Evolutionary conservation across 2,329 filamentous ascomycete species (phyloP).

Genomic region (Phialemoniopsis sp.): DNA sequence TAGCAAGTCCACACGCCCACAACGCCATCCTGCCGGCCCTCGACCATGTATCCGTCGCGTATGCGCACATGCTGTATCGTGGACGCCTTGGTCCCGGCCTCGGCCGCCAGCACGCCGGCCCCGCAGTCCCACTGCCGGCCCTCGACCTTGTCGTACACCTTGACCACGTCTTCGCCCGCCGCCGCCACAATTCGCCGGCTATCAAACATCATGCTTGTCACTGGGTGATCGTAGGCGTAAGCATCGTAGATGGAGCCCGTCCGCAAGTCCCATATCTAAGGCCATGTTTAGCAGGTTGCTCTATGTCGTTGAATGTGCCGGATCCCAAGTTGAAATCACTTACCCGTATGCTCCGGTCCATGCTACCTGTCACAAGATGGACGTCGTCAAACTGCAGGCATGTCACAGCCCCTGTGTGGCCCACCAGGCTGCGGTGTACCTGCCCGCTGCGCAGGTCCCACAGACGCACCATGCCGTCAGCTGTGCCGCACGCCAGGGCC

Average conservation of each 20-base stretch:
- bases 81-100: constrained; percentile 54
- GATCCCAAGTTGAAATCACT: constrained; percentile 30
- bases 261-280: constrained; percentile 94
- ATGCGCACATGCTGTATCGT: constrained; percentile 83
- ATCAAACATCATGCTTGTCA: constrained; percentile 98
- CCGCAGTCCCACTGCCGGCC: constrained; percentile 96
- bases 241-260: constrained; percentile 94
- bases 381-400: constrained; percentile 95
- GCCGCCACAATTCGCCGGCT: constrained; percentile 82
- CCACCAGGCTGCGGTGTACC: constrained; percentile 93
- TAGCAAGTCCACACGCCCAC: constrained; percentile 87
- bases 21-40: constrained; percentile 81
- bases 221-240: constrained; percentile 87
- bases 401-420: constrained; percentile 91
- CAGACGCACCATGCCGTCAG: constrained; percentile 92
- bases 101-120: constrained; percentile 67
- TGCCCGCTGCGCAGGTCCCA: constrained; percentile 97
- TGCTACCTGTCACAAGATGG: constrained; percentile 87
- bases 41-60: constrained; percentile 89
- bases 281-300: constrained; percentile 4
- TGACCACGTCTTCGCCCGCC: constrained; percentile 88
- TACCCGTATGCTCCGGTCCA: constrained; percentile 91
- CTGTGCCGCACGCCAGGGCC: constrained; percentile 91
- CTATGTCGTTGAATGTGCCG: not conserved
- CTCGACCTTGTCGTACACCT: constrained; percentile 97